A percentile compares a stretch with the other conserved stretches of the same genome.
Evolutionary conservation across 805 yeast species (phyloP).

Genomic region (Wickerhamomyces chambardii): DNA sequence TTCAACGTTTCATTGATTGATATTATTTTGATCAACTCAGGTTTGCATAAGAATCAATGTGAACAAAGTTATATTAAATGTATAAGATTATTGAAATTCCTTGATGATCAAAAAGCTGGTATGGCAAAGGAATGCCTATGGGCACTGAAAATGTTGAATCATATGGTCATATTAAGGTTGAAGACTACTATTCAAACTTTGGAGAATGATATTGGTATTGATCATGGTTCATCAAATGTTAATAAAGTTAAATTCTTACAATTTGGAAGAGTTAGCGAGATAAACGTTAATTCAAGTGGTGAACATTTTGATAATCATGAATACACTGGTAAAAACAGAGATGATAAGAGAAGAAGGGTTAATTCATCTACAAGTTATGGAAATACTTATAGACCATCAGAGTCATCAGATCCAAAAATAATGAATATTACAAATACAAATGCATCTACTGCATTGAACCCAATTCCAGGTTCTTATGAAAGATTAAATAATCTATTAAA

Average conservation of each 20-base stretch:
- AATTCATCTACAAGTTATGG: not conserved
- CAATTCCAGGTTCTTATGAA: not conserved
- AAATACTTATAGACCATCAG: not conserved
- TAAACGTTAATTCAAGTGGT: not conserved
- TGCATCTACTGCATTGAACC: too few species aligned
- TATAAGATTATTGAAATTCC: slow-evolving; percentile 13
- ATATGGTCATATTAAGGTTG: slow-evolving; percentile 36
- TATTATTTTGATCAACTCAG: slow-evolving; percentile 33
- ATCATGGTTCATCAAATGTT: slow-evolving; percentile 43
- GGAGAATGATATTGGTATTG: slow-evolving; percentile 32
- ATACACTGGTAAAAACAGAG: not conserved
- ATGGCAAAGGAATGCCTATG: slow-evolving; percentile 58
- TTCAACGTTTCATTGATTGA: slow-evolving; percentile 34
- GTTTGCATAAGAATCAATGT: slow-evolving; percentile 16
- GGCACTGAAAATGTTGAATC: slow-evolving; percentile 49
- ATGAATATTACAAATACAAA: too few species aligned
- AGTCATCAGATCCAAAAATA: not conserved
- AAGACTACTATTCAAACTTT: slow-evolving; percentile 29
- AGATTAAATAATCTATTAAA: slow-evolving; percentile 3
- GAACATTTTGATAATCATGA: not conserved
- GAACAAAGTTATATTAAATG: slow-evolving; percentile 7
- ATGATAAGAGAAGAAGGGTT: not conserved
- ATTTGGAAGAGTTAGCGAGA: slow-evolving; percentile 28
- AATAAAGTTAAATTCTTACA: slow-evolving; percentile 39
- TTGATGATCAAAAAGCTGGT: slow-evolving; percentile 18